Percentiles rank a stretch among this genome's conserved stretches.
Conservation (phyloP, 169 alveolate genomes). For the Eimeria acervulina region DNA sequence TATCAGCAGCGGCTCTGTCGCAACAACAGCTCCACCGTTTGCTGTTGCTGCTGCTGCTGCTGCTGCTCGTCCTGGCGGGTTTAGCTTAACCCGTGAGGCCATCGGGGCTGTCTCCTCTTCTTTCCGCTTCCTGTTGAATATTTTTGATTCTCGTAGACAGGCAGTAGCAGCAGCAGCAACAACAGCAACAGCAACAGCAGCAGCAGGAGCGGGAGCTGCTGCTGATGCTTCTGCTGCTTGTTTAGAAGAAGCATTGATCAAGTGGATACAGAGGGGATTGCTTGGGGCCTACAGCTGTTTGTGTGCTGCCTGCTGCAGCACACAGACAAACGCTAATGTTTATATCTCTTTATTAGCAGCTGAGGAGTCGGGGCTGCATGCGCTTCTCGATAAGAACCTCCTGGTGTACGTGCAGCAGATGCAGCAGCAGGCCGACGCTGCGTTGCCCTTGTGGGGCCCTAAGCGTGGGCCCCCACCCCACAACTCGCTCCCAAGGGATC, state of each 20-base stretch:
- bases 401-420: conserved; percentile 18
- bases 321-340: background rate
- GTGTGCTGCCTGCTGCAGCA: conserved; percentile 44
- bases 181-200: background rate
- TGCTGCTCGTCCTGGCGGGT: background rate
- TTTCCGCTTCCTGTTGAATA: background rate
- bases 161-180: conserved; percentile 36
- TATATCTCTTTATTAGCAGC: background rate
- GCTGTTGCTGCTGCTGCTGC: conserved; percentile 47
- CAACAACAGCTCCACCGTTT: background rate
- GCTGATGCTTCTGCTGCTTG: background rate
- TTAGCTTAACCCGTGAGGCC: background rate
- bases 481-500: background rate
- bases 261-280: background rate
- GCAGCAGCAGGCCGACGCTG: conserved; percentile 25
- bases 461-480: background rate
- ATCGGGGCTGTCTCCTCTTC: conserved; percentile 7
- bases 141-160: background rate
- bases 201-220: background rate
- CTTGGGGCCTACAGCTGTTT: conserved; percentile 25
- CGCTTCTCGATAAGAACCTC: background rate
- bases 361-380: background rate
- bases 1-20: background rate
- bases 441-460: conserved; percentile 33
- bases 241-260: background rate